Percentiles rank a stretch among this genome's conserved stretches.
Evolutionary conservation across 495 filamentous ascomycete species (phyloP).

Genomic region (Mytilinidion resinicola): DNA sequence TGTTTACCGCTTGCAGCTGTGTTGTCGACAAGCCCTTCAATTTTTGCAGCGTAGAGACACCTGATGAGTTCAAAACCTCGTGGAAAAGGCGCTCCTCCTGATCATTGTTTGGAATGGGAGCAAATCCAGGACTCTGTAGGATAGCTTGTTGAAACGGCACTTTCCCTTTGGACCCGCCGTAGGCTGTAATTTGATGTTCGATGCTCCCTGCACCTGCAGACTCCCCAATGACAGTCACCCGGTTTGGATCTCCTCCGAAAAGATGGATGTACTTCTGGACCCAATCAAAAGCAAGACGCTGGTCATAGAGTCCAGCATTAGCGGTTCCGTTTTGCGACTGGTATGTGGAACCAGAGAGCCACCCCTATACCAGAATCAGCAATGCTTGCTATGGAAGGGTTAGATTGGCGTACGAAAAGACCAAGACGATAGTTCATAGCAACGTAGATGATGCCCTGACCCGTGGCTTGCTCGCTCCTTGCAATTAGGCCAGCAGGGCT

Average conservation of each 20-base stretch:
- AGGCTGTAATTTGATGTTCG: slow-evolving; percentile 53
- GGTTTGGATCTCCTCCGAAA: slow-evolving; percentile 60
- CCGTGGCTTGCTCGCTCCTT: background rate
- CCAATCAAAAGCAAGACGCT: slow-evolving; percentile 66
- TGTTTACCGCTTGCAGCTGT: slow-evolving; percentile 47
- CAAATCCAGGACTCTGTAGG: slow-evolving; percentile 45
- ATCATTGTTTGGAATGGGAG: slow-evolving; percentile 33
- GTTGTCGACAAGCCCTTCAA: slow-evolving; percentile 44
- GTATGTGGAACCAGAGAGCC: slow-evolving; percentile 24
- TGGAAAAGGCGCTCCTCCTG: slow-evolving; percentile 39
- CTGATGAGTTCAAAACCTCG: slow-evolving; percentile 42
- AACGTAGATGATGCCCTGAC: background rate
- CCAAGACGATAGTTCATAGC: background rate
- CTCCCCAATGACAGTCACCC: slow-evolving; percentile 61
- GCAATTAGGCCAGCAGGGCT: background rate
- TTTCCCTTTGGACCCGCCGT: slow-evolving; percentile 32
- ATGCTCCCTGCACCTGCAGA: slow-evolving; percentile 59
- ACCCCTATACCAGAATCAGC: background rate
- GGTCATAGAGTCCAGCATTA: slow-evolving; percentile 33
- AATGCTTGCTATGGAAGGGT: background rate
- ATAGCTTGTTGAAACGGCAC: slow-evolving; percentile 37
- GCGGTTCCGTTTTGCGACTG: slow-evolving; percentile 27
- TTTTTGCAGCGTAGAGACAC: slow-evolving; percentile 47
- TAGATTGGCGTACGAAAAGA: background rate
- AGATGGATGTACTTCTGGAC: slow-evolving; percentile 59